Base-by-base conservation (phyloP, 2,329 filamentous ascomycete species). In the Claviceps cyperi region DNA sequence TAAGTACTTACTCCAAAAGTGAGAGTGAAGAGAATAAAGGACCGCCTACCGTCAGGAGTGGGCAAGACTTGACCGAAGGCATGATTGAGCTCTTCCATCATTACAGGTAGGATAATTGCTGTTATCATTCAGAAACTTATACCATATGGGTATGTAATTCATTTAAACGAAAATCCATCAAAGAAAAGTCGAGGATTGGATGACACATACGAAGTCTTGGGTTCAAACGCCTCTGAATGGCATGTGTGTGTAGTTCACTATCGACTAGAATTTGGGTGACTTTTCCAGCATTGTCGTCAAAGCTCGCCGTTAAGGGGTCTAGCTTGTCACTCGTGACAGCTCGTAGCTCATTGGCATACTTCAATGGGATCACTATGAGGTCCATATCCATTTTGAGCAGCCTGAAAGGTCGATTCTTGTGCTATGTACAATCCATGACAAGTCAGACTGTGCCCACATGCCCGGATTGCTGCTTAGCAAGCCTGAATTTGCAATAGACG, bases 361-460 rank as follows among this genome's bases (percentile, higher is more conserved):
- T 50, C 8, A 55, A 40, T 1, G 53, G 53, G 41, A 55, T 49
- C 13, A 55, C 43, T 32, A 53, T 41, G 8, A 55, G 43, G 28
- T 55, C 53, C 53, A 55, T 55, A 36, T 55, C 53, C 53, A 55
- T 53, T 28, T 52, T 55, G 5, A 52, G 51, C 9, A 55, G 22
- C 37, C 48, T 43, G 21, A 55, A 55, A 7, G 53, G 53, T 2
- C 28, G 50, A 15, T 53, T 40, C 35, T 50, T 52, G 39, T 52
- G 28, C 51, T 53, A 11, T 32, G 28, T 4, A 32, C 28, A 32
- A 11, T 32, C 28, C 28, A 32, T 32, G 28, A 11, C 28, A 32
- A 9, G 28, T 32, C 28, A 32, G 28, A 32, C 28, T 32, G 28
- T 9, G 9, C 9, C 28, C 28, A 32, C 28, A 32, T 32, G 28